Evolutionary conservation across 2,329 filamentous ascomycete genomes (phyloP).

Genomic region (Xylariaceae sp.): DNA sequence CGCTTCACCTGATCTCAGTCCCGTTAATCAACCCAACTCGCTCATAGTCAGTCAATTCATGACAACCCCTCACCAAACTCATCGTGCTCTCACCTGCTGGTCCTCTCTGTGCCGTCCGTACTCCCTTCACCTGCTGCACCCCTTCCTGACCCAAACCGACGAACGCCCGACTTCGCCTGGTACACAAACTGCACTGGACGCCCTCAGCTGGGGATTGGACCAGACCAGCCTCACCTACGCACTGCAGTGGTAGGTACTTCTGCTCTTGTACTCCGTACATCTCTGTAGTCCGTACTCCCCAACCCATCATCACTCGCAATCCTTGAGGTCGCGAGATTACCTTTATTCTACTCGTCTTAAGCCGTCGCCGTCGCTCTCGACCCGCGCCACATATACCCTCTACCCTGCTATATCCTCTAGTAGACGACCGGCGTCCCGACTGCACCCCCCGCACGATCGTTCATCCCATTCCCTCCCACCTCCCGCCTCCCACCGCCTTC

Average conservation of each 20-base stretch:
- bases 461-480: constrained; percentile 12
- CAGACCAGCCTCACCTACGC: constrained; percentile 1
- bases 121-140: neutral
- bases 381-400: constrained; percentile 5
- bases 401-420: neutral
- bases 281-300: neutral
- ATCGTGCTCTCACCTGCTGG: neutral
- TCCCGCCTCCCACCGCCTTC: constrained; percentile 3
- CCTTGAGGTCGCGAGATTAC: constrained; percentile 1
- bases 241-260: neutral
- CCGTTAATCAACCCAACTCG: neutral
- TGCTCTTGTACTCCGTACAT: neutral
- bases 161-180: constrained; percentile 1
- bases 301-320: too few relatives aligned
- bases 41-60: neutral
- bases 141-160: neutral
- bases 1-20: neutral
- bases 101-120: constrained; percentile 8
- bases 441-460: constrained; percentile 2
- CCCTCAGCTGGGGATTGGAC: constrained; percentile 6
- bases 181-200: constrained; percentile 1
- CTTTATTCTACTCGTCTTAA: constrained; percentile 3
- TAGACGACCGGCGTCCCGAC: constrained; percentile 6
- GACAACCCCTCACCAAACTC: neutral
- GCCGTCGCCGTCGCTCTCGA: constrained; percentile 10